Percentiles rank a stretch among this genome's conserved stretches.
These are phyloP conservation scores for Globisporangium cylindrosporum DNA, from an alignment of 352 stramenopile genomes.

Conservation along the genomic window DNA sequence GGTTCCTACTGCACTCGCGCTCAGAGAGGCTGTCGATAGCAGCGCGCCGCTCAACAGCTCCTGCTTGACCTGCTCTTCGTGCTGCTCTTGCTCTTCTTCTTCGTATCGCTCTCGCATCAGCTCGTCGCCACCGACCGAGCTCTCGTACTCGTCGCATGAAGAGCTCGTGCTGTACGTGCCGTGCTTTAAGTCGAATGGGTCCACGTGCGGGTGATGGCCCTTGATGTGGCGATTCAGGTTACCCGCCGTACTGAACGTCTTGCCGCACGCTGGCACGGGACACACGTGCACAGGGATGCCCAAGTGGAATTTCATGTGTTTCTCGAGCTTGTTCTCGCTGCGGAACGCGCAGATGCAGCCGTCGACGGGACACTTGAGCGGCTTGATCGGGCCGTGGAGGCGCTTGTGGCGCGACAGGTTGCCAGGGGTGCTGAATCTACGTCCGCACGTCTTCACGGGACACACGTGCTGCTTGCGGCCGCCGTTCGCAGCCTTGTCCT, in stretches of 20 bases:
- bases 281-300: constrained; percentile 48
- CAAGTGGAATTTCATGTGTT: constrained; percentile 66
- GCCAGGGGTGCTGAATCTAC: constrained; percentile 51
- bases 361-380: constrained; percentile 41
- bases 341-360: constrained; percentile 52
- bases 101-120: constrained; percentile 10
- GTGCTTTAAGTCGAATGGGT: constrained; percentile 17
- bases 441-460: constrained; percentile 43
- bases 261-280: constrained; percentile 36
- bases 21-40: neutral
- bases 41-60: neutral
- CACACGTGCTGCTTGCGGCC: constrained; percentile 43
- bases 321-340: constrained; percentile 57
- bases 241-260: constrained; percentile 58
- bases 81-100: neutral
- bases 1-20: neutral
- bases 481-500: constrained; percentile 2
- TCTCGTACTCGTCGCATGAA: constrained; percentile 27
- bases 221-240: constrained; percentile 67
- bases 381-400: constrained; percentile 48
- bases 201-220: constrained; percentile 38
- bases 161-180: constrained; percentile 9
- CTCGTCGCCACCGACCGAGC: constrained; percentile 26
- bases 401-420: constrained; percentile 64
- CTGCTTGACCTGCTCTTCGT: neutral